phyloP scores from a whole-genome alignment of 441 rosid species.

The Erysimum cheiri region DNA sequence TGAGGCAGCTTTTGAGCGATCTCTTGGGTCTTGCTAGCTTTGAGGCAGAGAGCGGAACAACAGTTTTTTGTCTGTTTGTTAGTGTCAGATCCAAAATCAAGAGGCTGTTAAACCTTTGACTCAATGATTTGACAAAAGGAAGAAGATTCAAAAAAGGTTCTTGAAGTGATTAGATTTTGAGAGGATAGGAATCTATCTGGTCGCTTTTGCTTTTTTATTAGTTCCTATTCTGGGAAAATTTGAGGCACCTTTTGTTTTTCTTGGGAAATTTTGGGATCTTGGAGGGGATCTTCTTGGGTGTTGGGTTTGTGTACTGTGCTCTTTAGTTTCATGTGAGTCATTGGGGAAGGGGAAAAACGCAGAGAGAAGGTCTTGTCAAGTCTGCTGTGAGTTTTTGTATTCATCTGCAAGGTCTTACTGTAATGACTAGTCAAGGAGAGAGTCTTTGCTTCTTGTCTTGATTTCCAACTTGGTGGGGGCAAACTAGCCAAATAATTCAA shows the following conservation, averaged over 20 bases:
- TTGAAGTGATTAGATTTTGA: slow-evolving; percentile 25
- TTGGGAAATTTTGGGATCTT: slow-evolving; percentile 20
- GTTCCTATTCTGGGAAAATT: background rate
- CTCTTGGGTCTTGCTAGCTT: slow-evolving; percentile 5
- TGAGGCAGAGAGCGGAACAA: background rate
- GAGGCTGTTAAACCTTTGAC: slow-evolving; percentile 50
- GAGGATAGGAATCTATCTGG: slow-evolving; percentile 10
- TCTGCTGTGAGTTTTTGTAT: slow-evolving; percentile 43
- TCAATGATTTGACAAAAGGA: slow-evolving; percentile 48
- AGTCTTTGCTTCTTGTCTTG: slow-evolving; percentile 54
- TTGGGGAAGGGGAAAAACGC: slow-evolving; percentile 31
- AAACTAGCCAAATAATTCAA: slow-evolving; percentile 48
- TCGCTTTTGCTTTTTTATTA: slow-evolving; percentile 12
- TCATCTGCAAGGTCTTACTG: slow-evolving; percentile 48
- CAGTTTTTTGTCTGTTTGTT: slow-evolving; percentile 7
- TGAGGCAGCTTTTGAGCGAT: slow-evolving; percentile 35
- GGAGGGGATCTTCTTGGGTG: slow-evolving; percentile 14
- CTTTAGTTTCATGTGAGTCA: slow-evolving; percentile 43
- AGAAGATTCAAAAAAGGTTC: slow-evolving; percentile 23
- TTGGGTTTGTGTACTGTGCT: slow-evolving; percentile 33
- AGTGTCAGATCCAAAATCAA: slow-evolving; percentile 48
- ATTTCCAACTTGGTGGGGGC: slow-evolving; percentile 61
- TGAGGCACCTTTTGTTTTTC: background rate
- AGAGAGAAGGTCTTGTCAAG: slow-evolving; percentile 51
- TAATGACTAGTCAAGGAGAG: slow-evolving; percentile 44